These are phyloP conservation scores for Leccinum sublutescens DNA, from an alignment of 768 basidiomycete species.

Conservation along the genomic window DNA sequence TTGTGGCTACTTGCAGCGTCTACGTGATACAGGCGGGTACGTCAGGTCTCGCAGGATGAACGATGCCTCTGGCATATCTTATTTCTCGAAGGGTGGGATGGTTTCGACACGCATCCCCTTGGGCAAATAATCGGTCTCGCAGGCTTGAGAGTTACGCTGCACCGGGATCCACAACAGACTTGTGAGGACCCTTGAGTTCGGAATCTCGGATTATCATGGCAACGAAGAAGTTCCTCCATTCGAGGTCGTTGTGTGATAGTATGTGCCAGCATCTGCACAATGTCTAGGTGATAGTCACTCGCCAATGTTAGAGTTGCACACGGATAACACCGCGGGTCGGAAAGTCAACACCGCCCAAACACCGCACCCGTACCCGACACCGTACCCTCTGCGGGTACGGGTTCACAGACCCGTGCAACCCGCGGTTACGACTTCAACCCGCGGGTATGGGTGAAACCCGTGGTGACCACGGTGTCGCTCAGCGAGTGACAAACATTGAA, in stretches of 20 bases:
- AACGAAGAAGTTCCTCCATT: neutral
- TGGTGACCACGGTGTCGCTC: too few relatives aligned
- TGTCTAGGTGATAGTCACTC: neutral
- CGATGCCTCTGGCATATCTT: neutral
- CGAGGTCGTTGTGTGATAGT: neutral
- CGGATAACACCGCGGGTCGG: too few relatives aligned
- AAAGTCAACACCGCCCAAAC: too few relatives aligned
- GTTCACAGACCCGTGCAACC: too few relatives aligned
- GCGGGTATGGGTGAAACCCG: too few relatives aligned
- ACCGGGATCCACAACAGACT: neutral
- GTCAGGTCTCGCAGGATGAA: neutral
- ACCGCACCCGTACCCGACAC: too few relatives aligned
- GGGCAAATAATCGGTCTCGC: conserved; percentile 1
- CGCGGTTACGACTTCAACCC: too few relatives aligned
- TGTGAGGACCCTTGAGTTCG: neutral
- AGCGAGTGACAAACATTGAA: too few relatives aligned
- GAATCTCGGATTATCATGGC: neutral
- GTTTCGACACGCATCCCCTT: neutral
- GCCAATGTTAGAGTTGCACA: too few relatives aligned
- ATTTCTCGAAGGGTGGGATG: neutral
- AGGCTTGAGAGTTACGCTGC: neutral
- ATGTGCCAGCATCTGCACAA: neutral
- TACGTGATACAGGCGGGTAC: conserved; percentile 3
- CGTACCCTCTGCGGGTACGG: too few relatives aligned
- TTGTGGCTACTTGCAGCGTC: neutral